Conservation (phyloP, 768 basidiomycete genomes). For the Lentinula aciculospora region DNA sequence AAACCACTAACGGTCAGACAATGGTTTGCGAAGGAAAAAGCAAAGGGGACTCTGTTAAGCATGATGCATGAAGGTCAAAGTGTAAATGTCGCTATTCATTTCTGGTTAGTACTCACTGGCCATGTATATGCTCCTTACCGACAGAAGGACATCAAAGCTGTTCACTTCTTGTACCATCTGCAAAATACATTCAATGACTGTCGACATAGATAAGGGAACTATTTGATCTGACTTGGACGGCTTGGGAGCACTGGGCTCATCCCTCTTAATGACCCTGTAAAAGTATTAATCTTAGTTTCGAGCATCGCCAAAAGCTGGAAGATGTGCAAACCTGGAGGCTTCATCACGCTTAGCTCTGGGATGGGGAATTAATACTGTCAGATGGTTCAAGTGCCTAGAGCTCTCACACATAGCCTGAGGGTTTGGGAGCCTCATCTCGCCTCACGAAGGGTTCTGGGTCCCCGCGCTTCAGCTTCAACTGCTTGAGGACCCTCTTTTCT, state of each 20-base stretch:
- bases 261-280: slow-evolving; percentile 8
- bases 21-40: not conserved
- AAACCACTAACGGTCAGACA: not conserved
- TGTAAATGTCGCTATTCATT: not conserved
- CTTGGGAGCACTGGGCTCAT: slow-evolving; percentile 9
- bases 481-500: slow-evolving; percentile 20
- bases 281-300: not conserved
- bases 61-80: not conserved
- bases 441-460: slow-evolving; percentile 10
- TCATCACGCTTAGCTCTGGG: slow-evolving; percentile 11
- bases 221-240: slow-evolving; percentile 13
- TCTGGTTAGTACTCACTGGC: not conserved
- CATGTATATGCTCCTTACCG: not conserved
- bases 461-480: slow-evolving; percentile 19
- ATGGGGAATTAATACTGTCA: not conserved
- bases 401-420: not conserved
- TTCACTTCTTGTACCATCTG: not conserved
- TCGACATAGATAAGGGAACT: too few species aligned
- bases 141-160: not conserved
- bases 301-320: not conserved
- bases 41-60: not conserved
- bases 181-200: not conserved
- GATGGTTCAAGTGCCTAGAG: not conserved
- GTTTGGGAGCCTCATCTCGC: slow-evolving; percentile 7
- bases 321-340: slow-evolving; percentile 6